These are phyloP conservation scores for Claviceps arundinis DNA, from an alignment of 2,329 filamentous ascomycete genomes.

Conservation along the genomic window DNA sequence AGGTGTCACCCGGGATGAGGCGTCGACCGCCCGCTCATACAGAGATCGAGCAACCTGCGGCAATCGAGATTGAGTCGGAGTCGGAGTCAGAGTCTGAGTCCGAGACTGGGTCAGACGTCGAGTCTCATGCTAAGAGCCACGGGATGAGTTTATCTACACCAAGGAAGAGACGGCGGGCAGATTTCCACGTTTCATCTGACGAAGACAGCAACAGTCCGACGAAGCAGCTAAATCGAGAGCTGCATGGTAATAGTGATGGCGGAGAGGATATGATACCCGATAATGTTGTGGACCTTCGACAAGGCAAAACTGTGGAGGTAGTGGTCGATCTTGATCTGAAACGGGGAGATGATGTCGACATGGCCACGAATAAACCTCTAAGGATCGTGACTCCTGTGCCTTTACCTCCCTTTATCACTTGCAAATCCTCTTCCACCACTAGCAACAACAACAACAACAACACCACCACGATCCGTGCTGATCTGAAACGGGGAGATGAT, in stretches of 20 bases:
- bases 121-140: conserved; percentile 14
- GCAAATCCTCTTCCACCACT: neutral
- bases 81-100: conserved; percentile 1
- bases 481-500: neutral
- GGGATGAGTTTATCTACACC: conserved; percentile 24
- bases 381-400: conserved; percentile 2
- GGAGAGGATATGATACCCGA: neutral
- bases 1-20: conserved; percentile 9
- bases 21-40: conserved; percentile 17
- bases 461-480: neutral
- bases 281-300: neutral
- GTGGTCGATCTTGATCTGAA: conserved; percentile 1
- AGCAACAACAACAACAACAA: too few species aligned
- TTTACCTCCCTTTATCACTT: neutral
- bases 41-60: conserved; percentile 12
- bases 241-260: conserved; percentile 3
- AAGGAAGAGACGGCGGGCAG: conserved; percentile 17
- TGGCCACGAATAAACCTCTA: neutral
- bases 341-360: neutral
- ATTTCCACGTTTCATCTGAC: conserved; percentile 18
- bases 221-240: conserved; percentile 15
- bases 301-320: neutral
- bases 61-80: conserved; percentile 13
- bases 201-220: conserved; percentile 16
- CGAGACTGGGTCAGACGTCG: neutral